Evolutionary conservation across 2,329 filamentous ascomycete genomes (phyloP).

Genomic region (Pseudogymnoascus sp.): DNA sequence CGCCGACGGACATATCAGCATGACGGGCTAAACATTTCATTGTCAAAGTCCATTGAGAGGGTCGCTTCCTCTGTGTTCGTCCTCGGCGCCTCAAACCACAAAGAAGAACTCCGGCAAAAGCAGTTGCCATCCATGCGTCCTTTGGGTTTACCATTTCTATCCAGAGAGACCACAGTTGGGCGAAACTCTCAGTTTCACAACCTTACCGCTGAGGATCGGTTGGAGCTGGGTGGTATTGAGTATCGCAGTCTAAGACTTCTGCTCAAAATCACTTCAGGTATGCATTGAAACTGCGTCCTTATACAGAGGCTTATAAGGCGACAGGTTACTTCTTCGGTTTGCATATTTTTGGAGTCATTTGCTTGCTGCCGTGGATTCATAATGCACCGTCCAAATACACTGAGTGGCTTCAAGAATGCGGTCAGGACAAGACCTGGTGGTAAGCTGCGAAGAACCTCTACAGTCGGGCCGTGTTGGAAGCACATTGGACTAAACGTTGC

Average conservation of each 20-base stretch:
- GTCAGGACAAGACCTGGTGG: constrained; percentile 73
- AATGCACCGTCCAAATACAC: constrained; percentile 53
- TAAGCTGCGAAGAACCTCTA: constrained; percentile 76
- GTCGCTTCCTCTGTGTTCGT: not conserved
- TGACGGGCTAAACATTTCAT: not conserved
- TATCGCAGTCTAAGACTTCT: constrained; percentile 76
- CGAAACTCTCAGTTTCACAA: constrained; percentile 90
- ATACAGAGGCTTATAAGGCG: not conserved
- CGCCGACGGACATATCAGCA: not conserved
- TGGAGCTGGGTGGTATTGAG: constrained; percentile 93
- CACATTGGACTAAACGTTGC: not conserved
- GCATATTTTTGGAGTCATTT: constrained; percentile 64
- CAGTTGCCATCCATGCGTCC: not conserved
- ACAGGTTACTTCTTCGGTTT: constrained; percentile 70
- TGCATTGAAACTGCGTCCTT: constrained; percentile 15
- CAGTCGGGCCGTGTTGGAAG: constrained; percentile 35
- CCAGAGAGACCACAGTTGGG: constrained; percentile 45
- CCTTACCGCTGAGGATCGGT: constrained; percentile 78
- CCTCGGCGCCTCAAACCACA: not conserved
- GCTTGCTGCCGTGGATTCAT: constrained; percentile 73
- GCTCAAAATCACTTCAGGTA: constrained; percentile 24
- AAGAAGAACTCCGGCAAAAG: not conserved
- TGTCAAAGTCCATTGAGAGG: not conserved
- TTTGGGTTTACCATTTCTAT: constrained; percentile 25
- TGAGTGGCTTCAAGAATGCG: constrained; percentile 45